Percentiles rank a stretch among this genome's conserved stretches.
Conservation (phyloP, 495 filamentous ascomycete species). For the Penicillium diatomitis region DNA sequence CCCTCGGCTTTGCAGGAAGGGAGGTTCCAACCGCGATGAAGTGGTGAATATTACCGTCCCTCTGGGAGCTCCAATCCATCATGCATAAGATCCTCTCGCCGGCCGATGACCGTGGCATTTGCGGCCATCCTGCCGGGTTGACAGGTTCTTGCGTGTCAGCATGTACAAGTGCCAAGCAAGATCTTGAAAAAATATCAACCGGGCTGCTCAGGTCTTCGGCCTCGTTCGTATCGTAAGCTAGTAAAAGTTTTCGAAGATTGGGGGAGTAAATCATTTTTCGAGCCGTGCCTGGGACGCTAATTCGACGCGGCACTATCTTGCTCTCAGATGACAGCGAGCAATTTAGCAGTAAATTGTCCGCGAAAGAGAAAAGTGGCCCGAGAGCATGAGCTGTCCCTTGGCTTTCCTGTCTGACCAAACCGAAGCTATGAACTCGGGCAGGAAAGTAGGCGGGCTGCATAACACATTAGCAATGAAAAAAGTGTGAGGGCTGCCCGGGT, state of each 20-base stretch:
- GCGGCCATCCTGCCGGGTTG: constrained; percentile 1
- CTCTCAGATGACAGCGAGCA: constrained; percentile 25
- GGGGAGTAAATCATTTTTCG: constrained; percentile 34
- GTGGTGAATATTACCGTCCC: constrained; percentile 34
- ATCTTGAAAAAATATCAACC: constrained; percentile 20
- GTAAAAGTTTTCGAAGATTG: constrained; percentile 30
- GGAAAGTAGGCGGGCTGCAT: constrained; percentile 34
- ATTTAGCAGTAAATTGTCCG: constrained; percentile 32
- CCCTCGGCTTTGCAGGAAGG: constrained; percentile 8
- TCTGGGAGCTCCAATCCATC: constrained; percentile 38
- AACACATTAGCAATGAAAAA: constrained; percentile 5
- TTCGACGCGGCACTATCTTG: constrained; percentile 34
- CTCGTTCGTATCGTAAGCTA: constrained; percentile 26
- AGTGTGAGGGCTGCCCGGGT: too few species aligned
- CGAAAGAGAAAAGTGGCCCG: constrained; percentile 34
- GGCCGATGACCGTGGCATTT: constrained; percentile 10
- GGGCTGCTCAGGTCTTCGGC: constrained; percentile 13
- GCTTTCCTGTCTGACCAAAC: constrained; percentile 10
- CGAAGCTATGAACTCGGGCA: constrained; percentile 25
- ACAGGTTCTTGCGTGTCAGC: constrained; percentile 26
- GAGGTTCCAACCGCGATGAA: constrained; percentile 38
- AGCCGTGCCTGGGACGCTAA: constrained; percentile 33
- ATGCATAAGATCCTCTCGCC: constrained; percentile 43
- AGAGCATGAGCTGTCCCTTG: constrained; percentile 7
- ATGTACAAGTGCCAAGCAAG: constrained; percentile 35